Evolutionary conservation across 495 filamentous ascomycete species (phyloP).

Genomic region (Aspergillus campestris): DNA sequence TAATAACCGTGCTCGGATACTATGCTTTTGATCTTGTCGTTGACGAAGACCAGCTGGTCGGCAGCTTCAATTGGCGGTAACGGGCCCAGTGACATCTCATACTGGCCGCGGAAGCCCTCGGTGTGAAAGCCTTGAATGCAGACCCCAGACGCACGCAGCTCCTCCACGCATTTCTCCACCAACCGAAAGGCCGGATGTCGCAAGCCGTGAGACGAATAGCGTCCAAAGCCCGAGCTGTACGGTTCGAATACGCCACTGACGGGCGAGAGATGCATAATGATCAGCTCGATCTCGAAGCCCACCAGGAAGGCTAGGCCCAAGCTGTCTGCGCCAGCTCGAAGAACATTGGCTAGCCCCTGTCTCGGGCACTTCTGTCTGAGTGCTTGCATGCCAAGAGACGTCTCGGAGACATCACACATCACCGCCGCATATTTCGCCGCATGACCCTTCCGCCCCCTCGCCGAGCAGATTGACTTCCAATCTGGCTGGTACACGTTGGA

Average conservation of each 20-base stretch:
- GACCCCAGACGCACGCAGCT: slow-evolving; percentile 46
- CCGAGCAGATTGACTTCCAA: too few relatives aligned
- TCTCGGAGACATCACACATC: too few relatives aligned
- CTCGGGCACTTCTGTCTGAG: too few relatives aligned
- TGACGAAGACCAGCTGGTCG: slow-evolving; percentile 55
- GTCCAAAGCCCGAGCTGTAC: not conserved
- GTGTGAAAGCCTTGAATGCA: slow-evolving; percentile 55
- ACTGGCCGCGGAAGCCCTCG: slow-evolving; percentile 56
- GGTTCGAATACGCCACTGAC: not conserved
- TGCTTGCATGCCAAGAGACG: too few relatives aligned
- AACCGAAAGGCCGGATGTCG: slow-evolving; percentile 42
- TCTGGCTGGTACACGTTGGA: too few relatives aligned
- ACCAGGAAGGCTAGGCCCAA: slow-evolving; percentile 37
- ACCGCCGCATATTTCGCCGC: too few relatives aligned
- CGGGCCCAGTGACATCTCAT: slow-evolving; percentile 57
- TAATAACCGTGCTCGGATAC: slow-evolving; percentile 49
- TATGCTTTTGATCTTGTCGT: slow-evolving; percentile 49
- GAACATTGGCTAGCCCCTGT: too few relatives aligned
- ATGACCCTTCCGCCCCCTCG: too few relatives aligned
- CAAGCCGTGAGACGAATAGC: slow-evolving; percentile 37
- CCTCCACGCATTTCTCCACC: slow-evolving; percentile 44
- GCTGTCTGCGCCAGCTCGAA: too few relatives aligned
- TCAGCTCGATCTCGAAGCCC: slow-evolving; percentile 68
- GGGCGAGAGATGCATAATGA: slow-evolving; percentile 34
- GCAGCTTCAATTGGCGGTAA: slow-evolving; percentile 52